Percentiles rank a stretch among this genome's conserved stretches.
Evolutionary conservation across 1,284 basidiomycete genomes (phyloP).

Genomic region (Moesziomyces parantarcticus): DNA sequence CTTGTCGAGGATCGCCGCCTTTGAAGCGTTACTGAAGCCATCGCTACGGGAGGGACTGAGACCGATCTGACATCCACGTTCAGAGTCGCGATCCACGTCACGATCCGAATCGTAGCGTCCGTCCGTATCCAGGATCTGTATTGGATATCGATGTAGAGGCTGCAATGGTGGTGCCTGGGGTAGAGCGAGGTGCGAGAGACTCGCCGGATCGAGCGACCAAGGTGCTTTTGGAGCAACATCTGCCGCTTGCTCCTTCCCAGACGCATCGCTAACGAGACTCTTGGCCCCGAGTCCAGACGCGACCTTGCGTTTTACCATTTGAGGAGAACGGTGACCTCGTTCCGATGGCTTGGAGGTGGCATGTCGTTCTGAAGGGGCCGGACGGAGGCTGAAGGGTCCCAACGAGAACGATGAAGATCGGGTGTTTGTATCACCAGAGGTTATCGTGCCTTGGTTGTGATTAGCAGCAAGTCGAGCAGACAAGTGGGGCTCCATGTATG

Average conservation of each 20-base stretch:
- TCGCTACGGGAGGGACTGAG: constrained; percentile 8
- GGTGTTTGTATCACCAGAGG: too few species aligned
- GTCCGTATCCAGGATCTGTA: constrained; percentile 12
- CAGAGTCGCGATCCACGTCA: constrained; percentile 26
- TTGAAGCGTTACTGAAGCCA: not conserved
- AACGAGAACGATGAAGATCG: too few species aligned
- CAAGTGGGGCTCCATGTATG: too few species aligned
- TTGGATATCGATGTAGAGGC: constrained; percentile 27
- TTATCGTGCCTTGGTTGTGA: too few species aligned
- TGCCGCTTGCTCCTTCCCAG: not conserved
- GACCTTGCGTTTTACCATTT: too few species aligned
- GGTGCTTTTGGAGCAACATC: not conserved
- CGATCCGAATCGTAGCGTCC: constrained; percentile 15
- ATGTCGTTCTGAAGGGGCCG: too few species aligned
- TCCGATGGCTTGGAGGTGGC: too few species aligned
- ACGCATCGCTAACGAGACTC: not conserved
- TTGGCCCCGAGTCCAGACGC: too few species aligned
- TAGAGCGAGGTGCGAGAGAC: constrained; percentile 6
- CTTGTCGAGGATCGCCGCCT: not conserved
- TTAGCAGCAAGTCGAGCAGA: too few species aligned
- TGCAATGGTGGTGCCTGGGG: constrained; percentile 37
- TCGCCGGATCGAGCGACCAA: constrained; percentile 5
- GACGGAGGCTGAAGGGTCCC: too few species aligned
- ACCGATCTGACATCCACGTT: not conserved
- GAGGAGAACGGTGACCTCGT: too few species aligned